Conservation (phyloP, 1,139 yeast species). For the Sugiyamaella sp. region DNA sequence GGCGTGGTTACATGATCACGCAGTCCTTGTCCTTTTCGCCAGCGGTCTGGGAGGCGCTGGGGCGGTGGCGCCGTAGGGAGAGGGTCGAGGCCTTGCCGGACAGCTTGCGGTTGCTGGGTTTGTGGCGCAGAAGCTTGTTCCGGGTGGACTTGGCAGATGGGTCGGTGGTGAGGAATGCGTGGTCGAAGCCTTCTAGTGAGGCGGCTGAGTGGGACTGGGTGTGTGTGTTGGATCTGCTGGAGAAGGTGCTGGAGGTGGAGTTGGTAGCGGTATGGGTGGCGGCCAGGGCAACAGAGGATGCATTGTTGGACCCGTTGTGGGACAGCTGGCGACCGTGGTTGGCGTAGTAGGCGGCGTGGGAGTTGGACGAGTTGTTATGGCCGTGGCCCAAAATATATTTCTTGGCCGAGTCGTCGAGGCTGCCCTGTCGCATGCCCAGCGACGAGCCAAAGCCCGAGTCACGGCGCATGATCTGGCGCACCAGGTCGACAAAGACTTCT, state of each 20-base stretch:
- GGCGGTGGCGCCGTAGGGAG: conserved; percentile 20
- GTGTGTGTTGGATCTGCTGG: background rate
- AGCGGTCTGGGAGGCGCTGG: conserved; percentile 9
- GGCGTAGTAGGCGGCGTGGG: background rate
- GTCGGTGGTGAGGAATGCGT: conserved; percentile 16
- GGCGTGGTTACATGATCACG: conserved; percentile 29
- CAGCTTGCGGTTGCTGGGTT: conserved; percentile 21
- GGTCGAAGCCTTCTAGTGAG: conserved; percentile 16
- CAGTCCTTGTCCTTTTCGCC: conserved; percentile 29
- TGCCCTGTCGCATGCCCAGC: conserved; percentile 19
- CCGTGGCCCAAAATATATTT: conserved; percentile 19
- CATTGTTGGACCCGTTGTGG: conserved; percentile 9
- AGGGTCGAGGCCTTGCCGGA: conserved; percentile 20
- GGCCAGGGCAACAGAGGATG: conserved; percentile 2
- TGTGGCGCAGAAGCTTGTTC: conserved; percentile 17
- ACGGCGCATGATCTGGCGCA: conserved; percentile 60
- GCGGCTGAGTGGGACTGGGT: conserved; percentile 5
- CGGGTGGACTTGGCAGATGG: conserved; percentile 2
- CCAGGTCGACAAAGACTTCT: conserved; percentile 85
- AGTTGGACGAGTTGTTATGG: conserved; percentile 11
- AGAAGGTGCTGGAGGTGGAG: conserved; percentile 14
- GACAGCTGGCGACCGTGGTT: conserved; percentile 9
- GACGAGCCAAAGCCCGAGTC: conserved; percentile 37
- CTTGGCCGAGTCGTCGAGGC: conserved; percentile 16
- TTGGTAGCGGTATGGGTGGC: conserved; percentile 17